phyloP scores from a whole-genome alignment of 129 eudicot species.

The Centrapalus pauciflorus region DNA sequence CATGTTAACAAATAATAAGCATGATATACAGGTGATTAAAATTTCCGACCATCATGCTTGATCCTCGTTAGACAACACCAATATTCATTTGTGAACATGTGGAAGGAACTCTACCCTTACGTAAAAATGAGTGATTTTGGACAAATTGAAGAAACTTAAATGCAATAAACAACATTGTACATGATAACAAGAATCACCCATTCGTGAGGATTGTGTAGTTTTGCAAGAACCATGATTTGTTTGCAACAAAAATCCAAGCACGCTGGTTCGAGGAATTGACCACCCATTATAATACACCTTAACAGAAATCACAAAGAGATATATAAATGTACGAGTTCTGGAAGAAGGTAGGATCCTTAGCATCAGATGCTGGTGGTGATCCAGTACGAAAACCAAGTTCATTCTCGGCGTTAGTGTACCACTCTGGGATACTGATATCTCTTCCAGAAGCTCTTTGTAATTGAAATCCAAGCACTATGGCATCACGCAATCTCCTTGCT shows the following conservation, averaged over 20 bases:
- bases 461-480: slow-evolving; percentile 89
- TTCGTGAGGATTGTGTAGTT: background rate
- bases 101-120: background rate
- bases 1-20: background rate
- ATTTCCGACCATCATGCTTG: background rate
- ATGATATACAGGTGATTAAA: background rate
- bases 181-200: background rate
- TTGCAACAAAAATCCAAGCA: background rate
- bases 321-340: slow-evolving; percentile 45
- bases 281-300: background rate
- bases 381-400: slow-evolving; percentile 94
- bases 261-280: background rate
- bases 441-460: slow-evolving; percentile 93
- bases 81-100: background rate
- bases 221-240: background rate
- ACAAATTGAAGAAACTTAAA: background rate
- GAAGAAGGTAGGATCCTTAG: slow-evolving; percentile 23
- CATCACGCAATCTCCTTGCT: slow-evolving; percentile 93
- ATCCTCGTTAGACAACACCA: background rate
- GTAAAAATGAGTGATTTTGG: slow-evolving; percentile 27
- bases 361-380: slow-evolving; percentile 50
- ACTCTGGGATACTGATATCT: slow-evolving; percentile 90
- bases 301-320: background rate
- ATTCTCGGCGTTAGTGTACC: slow-evolving; percentile 91
- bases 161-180: background rate